These are phyloP conservation scores for Acanthamoeba castellanii DNA, from an alignment of 208 protist genomes.

Conservation along the genomic window DNA sequence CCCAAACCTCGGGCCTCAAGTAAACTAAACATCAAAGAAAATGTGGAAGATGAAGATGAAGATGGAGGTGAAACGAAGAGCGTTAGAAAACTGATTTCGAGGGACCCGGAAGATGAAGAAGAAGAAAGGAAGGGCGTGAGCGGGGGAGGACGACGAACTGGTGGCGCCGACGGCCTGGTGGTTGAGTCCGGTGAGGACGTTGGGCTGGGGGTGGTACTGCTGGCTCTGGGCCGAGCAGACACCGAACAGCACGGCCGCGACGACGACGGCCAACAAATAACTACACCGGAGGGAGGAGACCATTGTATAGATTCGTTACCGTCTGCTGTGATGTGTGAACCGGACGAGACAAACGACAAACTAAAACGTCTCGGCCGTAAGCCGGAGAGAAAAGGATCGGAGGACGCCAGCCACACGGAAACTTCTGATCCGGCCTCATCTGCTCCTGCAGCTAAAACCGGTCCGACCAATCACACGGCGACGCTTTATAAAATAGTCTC, in stretches of 20 bases:
- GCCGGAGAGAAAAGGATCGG: too few relatives aligned
- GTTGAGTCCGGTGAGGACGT: constrained; percentile 23
- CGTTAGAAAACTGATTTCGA: too few relatives aligned
- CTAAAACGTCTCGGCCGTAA: too few relatives aligned
- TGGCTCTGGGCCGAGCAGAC: background rate
- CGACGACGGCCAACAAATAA: background rate
- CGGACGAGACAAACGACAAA: too few relatives aligned
- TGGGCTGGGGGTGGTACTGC: background rate
- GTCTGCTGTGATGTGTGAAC: too few relatives aligned
- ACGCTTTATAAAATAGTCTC: background rate
- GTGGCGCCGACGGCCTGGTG: constrained; percentile 23
- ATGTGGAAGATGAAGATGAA: background rate
- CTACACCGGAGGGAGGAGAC: background rate
- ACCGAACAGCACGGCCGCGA: background rate
- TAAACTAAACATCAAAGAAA: background rate
- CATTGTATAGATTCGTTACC: too few relatives aligned
- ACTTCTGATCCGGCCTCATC: too few relatives aligned
- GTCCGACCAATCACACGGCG: too few relatives aligned
- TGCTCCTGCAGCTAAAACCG: too few relatives aligned
- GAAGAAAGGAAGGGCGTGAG: background rate
- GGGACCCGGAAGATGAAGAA: background rate
- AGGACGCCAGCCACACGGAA: too few relatives aligned
- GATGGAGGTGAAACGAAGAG: too few relatives aligned
- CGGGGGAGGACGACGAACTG: background rate
- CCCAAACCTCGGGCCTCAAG: background rate